phyloP scores from a whole-genome alignment of 2,329 filamentous ascomycete genomes.

The Cercospora sp. region DNA sequence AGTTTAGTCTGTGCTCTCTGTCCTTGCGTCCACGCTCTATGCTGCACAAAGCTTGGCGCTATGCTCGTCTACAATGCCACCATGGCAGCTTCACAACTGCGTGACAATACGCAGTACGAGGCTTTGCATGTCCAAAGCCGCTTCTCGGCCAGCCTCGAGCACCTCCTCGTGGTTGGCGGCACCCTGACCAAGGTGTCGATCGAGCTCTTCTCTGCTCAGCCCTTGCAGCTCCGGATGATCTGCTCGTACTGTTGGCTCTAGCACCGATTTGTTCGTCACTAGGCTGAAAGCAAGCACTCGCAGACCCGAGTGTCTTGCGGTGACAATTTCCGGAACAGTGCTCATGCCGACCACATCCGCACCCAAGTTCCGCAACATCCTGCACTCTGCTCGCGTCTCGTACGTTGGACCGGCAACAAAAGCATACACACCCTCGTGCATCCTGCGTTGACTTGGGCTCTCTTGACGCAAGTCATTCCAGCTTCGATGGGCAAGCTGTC shows the following conservation, averaged over 20 bases:
- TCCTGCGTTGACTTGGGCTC: constrained; percentile 47
- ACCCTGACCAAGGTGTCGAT: constrained; percentile 57
- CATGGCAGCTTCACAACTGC: constrained; percentile 37
- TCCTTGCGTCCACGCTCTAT: not conserved
- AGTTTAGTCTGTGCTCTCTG: not conserved
- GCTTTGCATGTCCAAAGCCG: constrained; percentile 63
- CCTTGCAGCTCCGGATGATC: constrained; percentile 57
- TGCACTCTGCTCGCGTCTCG: constrained; percentile 65
- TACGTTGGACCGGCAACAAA: constrained; percentile 65
- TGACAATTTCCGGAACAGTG: constrained; percentile 67
- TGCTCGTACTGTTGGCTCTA: constrained; percentile 59
- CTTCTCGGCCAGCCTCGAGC: constrained; percentile 59
- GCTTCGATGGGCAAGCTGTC: constrained; percentile 57
- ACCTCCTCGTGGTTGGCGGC: constrained; percentile 67
- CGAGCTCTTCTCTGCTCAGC: constrained; percentile 53
- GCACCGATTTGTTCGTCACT: constrained; percentile 64
- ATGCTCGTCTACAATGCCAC: constrained; percentile 6
- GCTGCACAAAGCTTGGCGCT: not conserved
- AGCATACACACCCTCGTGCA: constrained; percentile 67
- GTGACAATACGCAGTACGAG: constrained; percentile 50
- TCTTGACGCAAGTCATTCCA: constrained; percentile 55
- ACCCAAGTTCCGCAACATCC: constrained; percentile 60
- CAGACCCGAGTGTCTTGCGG: constrained; percentile 64
- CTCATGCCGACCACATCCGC: constrained; percentile 73
- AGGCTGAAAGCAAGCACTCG: constrained; percentile 64